Conservation (phyloP, 2,329 filamentous ascomycete species). For the Stachybotrys chartarum region DNA sequence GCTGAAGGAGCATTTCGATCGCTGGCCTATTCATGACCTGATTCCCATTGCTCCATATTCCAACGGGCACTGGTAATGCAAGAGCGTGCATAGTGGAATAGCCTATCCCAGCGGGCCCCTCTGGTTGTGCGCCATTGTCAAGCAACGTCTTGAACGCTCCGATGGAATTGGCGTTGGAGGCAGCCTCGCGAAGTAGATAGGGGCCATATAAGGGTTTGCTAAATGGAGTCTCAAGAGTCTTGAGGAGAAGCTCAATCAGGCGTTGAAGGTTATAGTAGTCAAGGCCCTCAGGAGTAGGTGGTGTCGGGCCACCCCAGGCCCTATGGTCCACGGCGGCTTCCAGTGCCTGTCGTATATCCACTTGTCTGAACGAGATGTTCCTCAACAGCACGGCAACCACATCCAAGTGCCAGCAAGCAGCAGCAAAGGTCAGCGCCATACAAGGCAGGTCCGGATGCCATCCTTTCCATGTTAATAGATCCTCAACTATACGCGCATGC, state of each 20-base stretch:
- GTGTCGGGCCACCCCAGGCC: neutral
- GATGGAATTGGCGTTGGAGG: conserved; percentile 2
- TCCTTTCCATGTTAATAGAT: conserved; percentile 3
- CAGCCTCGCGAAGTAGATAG: conserved; percentile 1
- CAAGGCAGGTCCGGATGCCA: neutral
- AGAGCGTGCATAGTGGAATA: conserved; percentile 10
- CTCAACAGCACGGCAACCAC: conserved; percentile 1
- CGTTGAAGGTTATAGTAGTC: conserved; percentile 5
- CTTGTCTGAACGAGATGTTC: neutral
- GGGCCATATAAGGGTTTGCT: neutral
- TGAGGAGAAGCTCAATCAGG: conserved; percentile 6
- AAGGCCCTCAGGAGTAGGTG: neutral
- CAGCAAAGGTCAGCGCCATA: neutral
- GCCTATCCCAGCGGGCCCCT: conserved; percentile 2
- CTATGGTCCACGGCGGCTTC: neutral
- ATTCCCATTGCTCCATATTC: neutral
- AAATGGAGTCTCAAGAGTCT: conserved; percentile 2
- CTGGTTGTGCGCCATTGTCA: conserved; percentile 11
- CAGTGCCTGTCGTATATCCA: neutral
- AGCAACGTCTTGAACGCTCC: conserved; percentile 10
- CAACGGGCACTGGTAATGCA: conserved; percentile 1
- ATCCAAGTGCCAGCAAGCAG: conserved; percentile 4
- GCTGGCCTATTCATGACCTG: conserved; percentile 1
- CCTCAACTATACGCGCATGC: conserved; percentile 4
- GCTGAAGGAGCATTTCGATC: conserved; percentile 7